Base-by-base conservation (phyloP, 2,329 filamentous ascomycete species). In the Fusarium hainanense region DNA sequence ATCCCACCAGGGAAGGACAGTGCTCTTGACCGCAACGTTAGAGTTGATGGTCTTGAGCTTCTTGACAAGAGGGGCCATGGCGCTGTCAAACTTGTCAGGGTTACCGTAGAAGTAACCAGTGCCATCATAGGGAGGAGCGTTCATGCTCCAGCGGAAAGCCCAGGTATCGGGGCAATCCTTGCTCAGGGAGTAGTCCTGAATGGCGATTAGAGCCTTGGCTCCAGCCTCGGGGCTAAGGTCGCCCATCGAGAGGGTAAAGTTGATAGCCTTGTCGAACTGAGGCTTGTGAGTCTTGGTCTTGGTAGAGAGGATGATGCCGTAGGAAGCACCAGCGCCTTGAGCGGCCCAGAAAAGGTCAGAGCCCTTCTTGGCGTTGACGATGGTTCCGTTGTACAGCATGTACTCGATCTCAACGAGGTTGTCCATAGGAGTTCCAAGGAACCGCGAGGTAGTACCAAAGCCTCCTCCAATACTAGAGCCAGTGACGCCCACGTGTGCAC, bases 101-200 rank as follows among this genome's bases (percentile, higher is more conserved):
- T 75, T 44, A n/a, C 73, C 73, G 21, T 75, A 75, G n/a, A 75
- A 75, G 54, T 75, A 75, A 21, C 73, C 72, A 13, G 27, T 34
- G 8, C 69, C 71, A 13, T 54, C 68, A 2, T 61, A 65, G 9
- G 62, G 62, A 18, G 52, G 62, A 21, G 62, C 67, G 28, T 40
- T 58, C 14, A 75, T 48, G 32, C 43, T 71, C 69, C 67, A 75
- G 11, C 73, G 73, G 44, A 75, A 55, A 18, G 73, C 73, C 44
- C 74, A 48, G 8, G 71, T 66, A 34, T 75, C 73, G 7, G 72
- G 66, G 43, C 68, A 70, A 2, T 43, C 30, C 6, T 54, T 56
- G 42, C 63, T 69, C 1, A 42, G 54, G 10, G 66, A 56, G 13
- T 61, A 75, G 23, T 75, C 69, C 27, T 75, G 73, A 9, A 72